Evolutionary conservation across 805 yeast species (phyloP).

Genomic region (Candida arabinofermentans): DNA sequence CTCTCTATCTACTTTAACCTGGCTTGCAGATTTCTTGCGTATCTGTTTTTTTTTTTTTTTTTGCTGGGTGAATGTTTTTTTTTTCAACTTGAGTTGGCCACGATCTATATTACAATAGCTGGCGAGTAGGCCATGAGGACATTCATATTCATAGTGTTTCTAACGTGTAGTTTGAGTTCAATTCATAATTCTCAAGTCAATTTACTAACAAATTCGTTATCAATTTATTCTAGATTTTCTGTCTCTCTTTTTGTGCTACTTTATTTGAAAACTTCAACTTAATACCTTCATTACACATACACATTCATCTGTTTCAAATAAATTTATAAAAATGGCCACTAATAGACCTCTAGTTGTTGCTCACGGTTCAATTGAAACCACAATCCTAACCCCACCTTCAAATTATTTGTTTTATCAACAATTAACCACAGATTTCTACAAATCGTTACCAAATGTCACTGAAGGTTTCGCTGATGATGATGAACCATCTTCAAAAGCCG

Average conservation of each 20-base stretch:
- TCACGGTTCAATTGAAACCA: slow-evolving; percentile 87
- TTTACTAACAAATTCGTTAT: no score
- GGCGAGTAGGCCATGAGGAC: no score
- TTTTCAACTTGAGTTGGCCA: not conserved
- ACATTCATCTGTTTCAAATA: no score
- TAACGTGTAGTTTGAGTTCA: no score
- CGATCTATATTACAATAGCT: not conserved
- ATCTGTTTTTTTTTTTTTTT: not conserved
- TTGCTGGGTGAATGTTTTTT: not conserved
- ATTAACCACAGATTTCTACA: slow-evolving; percentile 79
- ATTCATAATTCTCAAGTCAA: no score
- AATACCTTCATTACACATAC: no score
- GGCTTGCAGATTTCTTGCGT: not conserved
- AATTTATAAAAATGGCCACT: slow-evolving; percentile 20
- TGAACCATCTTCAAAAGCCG: slow-evolving; percentile 85
- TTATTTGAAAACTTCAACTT: no score
- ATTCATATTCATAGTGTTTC: no score
- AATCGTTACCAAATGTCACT: slow-evolving; percentile 72
- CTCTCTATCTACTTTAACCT: not conserved
- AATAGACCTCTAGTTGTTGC: slow-evolving; percentile 76
- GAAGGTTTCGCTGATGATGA: slow-evolving; percentile 83
- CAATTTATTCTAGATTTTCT: no score
- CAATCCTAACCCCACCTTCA: slow-evolving; percentile 79
- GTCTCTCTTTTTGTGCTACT: no score
- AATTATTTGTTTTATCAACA: slow-evolving; percentile 79